These are phyloP conservation scores for Vanrija pseudolonga DNA, from an alignment of 1,284 basidiomycete species.

Conservation along the genomic window DNA sequence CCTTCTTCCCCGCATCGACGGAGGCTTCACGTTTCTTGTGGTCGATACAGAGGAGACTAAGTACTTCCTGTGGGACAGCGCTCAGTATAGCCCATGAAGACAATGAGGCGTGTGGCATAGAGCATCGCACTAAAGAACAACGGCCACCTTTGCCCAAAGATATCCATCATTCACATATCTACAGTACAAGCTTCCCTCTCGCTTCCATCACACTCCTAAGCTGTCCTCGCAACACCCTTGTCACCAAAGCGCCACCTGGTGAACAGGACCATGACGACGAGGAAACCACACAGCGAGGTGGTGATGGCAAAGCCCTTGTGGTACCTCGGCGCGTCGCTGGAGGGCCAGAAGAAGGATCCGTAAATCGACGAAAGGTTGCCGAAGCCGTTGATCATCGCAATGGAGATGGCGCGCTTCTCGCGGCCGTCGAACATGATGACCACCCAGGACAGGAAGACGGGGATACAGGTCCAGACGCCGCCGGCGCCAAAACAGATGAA, in stretches of 20 bases:
- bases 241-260: conserved; percentile 35
- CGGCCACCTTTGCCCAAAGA: too few relatives aligned
- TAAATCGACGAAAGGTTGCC: conserved; percentile 12
- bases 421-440: conserved; percentile 17
- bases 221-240: conserved; percentile 17
- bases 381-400: conserved; percentile 22
- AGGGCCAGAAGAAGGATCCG: conserved; percentile 29
- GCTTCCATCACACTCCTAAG: background rate
- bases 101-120: too few relatives aligned
- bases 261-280: conserved; percentile 19
- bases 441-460: conserved; percentile 20
- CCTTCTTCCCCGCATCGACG: too few relatives aligned
- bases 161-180: too few relatives aligned
- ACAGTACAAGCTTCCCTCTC: too few relatives aligned
- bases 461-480: conserved; percentile 22
- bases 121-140: too few relatives aligned
- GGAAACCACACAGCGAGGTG: conserved; percentile 28
- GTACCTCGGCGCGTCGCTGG: conserved; percentile 13
- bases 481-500: conserved; percentile 23
- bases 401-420: conserved; percentile 21
- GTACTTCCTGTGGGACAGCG: too few relatives aligned
- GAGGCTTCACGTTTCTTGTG: too few relatives aligned
- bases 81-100: too few relatives aligned
- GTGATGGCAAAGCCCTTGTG: conserved; percentile 25
- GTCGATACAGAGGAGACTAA: too few relatives aligned